Evolutionary conservation across 768 basidiomycete genomes (phyloP), one percentile per base, ranked within the genome.

Genomic region (Hericium coralloides): DNA sequence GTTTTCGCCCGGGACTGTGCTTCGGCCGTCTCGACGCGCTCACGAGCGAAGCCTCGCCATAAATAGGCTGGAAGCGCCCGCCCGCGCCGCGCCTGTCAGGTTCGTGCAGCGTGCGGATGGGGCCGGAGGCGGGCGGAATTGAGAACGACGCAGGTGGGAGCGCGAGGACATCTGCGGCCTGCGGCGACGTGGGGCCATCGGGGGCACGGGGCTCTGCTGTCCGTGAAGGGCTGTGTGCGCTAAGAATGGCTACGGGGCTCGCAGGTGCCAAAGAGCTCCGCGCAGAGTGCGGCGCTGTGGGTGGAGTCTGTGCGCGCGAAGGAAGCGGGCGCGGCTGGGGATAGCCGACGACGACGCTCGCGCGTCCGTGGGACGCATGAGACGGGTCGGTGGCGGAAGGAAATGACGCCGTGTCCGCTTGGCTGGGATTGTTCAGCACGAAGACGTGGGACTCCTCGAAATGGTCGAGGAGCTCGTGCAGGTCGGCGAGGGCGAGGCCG

Each of bases 391-490:
- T 37, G 18, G 55, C 52, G 4, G 57, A 61, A 12, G 17, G 48
- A 23, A 26, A 14, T 26, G 48, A 18, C 5, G 43, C 22, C 17
- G 43, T n/a, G 14, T n/a, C 18, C 20, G 48, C 8, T 5, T n/a
- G 17, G 14, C 48, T 18, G 5, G 2, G 20, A 22, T 43, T 20
- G 53, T 17, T 17, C 17, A 43, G 53, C n/a, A 54, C 38, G 41
- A 54, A 66, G 48, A 73, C 76, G 55, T 73, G 74, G 7, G 66
- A 60, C 60, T 74, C 72, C 59, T 80, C 79, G 52, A 78, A 77
- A 59, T 81, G 82, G 60, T 77, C 76, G 53, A 81, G 69, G 18
- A 80, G 71, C 39, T 72, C 74, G 61, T 81, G 80, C 39, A 80
- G 68, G 66, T 79, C 76, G 5, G 72, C 62, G 31, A 79, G 73